Base-by-base conservation (phyloP, 805 yeast species). In the Yarrowia sp. region DNA sequence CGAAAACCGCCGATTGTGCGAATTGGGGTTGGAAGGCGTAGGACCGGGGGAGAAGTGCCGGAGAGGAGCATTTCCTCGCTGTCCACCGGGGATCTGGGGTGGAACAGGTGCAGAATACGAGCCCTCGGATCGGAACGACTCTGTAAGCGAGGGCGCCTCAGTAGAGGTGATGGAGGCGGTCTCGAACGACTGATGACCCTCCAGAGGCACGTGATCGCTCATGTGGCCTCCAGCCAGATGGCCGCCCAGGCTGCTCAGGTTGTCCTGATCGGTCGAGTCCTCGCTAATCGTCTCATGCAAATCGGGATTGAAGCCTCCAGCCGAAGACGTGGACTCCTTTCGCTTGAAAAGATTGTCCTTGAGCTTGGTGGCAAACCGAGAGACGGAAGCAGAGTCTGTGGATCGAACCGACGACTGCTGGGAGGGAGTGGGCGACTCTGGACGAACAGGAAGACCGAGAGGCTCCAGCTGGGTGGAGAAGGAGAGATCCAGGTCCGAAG, bases 41-140 rank as follows among this genome's bases (percentile, higher is more conserved):
- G 67, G 67, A n/a, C 67, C 67, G 8, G 67, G 67, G 14, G 67
- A 63, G 26, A 63, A 63, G 46, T 63, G 67, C 12, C 67, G 45
- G n/a, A 63, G 56, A 10, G 67, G 67, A 2, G 67, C 45, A 14
- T 36, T 63, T 2, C 46, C 55, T 19, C 67, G 55, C 48, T 48
- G 56, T 26, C 41, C 46, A 1, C 52, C 52, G 8, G 67, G 67
- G 16, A 63, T 63, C 56, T 63, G 67, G 14, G 67, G 67, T n/a
- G 67, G 56, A 14, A 63, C 48, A 1, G 67, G 67, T 5, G 67
- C 45, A 9, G 67, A 48, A 14, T 63, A 63, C 8, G 67, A 63
- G 32, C 67, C 67, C 16, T 59, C 65, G 22, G 65, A 59, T 5
- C 56, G 43, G 48, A 49, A 41, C 26, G 67, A 63, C 40, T 49